Evolutionary conservation across 352 stramenopile species (phyloP).

Genomic region (Phytophthora pisi): DNA sequence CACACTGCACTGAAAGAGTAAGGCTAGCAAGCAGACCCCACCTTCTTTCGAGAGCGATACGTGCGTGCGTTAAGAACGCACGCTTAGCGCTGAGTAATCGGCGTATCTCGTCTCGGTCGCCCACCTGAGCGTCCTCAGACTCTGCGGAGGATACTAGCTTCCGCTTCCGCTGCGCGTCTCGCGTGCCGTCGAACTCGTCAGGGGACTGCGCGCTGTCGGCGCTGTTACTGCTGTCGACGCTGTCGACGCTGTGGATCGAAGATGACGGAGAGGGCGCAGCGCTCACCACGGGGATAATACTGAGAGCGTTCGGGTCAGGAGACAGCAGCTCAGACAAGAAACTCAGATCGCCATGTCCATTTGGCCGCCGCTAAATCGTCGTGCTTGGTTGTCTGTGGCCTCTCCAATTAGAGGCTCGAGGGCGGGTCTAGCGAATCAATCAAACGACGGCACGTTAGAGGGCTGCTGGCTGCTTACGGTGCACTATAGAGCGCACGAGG

Average conservation of each 20-base stretch:
- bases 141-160: slow-evolving; percentile 3
- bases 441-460: not conserved
- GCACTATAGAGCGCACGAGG: not conserved
- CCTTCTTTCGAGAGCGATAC: slow-evolving; percentile 55
- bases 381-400: not conserved
- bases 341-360: slow-evolving; percentile 30
- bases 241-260: slow-evolving; percentile 1
- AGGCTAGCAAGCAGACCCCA: not conserved
- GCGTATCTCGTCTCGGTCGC: slow-evolving; percentile 36
- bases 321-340: slow-evolving; percentile 62
- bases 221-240: not conserved
- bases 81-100: slow-evolving; percentile 39
- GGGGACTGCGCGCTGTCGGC: not conserved
- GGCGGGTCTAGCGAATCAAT: not conserved
- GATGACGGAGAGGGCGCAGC: slow-evolving; percentile 6
- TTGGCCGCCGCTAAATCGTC: not conserved
- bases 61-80: slow-evolving; percentile 45
- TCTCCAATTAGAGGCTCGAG: slow-evolving; percentile 1
- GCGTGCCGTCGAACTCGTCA: not conserved
- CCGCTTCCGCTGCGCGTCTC: slow-evolving; percentile 1
- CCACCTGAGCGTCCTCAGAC: not conserved
- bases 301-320: slow-evolving; percentile 40
- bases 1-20: not conserved
- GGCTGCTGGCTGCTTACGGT: not conserved
- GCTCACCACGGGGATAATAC: not conserved